phyloP scores from a whole-genome alignment of 2,329 filamentous ascomycete genomes.

The Allantophomopsis lycopodina region DNA sequence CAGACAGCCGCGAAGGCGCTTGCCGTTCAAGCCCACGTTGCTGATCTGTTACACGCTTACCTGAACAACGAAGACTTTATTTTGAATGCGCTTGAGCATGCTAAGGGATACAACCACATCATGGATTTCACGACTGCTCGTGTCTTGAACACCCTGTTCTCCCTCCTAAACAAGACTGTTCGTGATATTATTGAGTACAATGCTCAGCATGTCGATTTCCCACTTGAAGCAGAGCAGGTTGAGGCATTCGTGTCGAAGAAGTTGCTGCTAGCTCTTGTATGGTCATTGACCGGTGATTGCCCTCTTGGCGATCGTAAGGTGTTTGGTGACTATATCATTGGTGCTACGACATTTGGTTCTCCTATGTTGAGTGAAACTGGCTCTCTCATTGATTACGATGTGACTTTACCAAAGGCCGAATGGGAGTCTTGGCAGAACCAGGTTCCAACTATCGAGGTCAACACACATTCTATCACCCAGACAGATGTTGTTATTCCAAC shows the following conservation, averaged over 20 bases:
- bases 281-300: slow-evolving; percentile 93
- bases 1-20: slow-evolving; percentile 68
- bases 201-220: slow-evolving; percentile 84
- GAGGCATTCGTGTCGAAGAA: slow-evolving; percentile 90
- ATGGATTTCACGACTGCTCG: slow-evolving; percentile 96
- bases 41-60: slow-evolving; percentile 63
- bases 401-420: slow-evolving; percentile 71
- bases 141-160: slow-evolving; percentile 86
- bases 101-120: slow-evolving; percentile 76
- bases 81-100: slow-evolving; percentile 60
- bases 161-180: slow-evolving; percentile 85
- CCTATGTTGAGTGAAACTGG: slow-evolving; percentile 65
- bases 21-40: slow-evolving; percentile 64
- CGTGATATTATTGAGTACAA: slow-evolving; percentile 94
- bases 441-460: slow-evolving; percentile 89
- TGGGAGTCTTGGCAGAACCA: slow-evolving; percentile 93
- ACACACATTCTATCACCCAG: slow-evolving; percentile 94
- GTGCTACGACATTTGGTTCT: slow-evolving; percentile 73
- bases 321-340: slow-evolving; percentile 76
- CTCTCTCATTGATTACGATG: slow-evolving; percentile 93
- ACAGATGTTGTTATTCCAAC: slow-evolving; percentile 98
- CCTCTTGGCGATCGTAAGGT: slow-evolving; percentile 74
- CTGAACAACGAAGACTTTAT: slow-evolving; percentile 74
- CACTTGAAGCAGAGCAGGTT: slow-evolving; percentile 77
- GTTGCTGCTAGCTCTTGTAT: slow-evolving; percentile 80